Percentiles rank a stretch among this genome's conserved stretches.
Conservation (phyloP, 2,329 filamentous ascomycete genomes). For the Colletotrichum sp. region DNA sequence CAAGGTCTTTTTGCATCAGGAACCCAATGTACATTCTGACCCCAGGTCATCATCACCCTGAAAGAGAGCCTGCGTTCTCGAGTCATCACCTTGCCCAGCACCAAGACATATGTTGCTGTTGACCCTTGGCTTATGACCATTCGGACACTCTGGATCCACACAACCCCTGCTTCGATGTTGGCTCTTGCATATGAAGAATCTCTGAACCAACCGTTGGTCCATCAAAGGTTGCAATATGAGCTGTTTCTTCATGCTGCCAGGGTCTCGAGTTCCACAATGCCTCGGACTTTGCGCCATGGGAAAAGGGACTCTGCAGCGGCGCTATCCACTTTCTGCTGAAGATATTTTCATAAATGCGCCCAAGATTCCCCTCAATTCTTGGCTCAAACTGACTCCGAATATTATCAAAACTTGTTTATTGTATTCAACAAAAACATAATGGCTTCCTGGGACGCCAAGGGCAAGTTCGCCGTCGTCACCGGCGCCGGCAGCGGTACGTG, state of each 20-base stretch:
- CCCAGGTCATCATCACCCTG: neutral
- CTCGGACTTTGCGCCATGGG: neutral
- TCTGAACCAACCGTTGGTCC: neutral
- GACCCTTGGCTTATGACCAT: neutral
- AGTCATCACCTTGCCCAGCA: neutral
- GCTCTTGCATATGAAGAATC: neutral
- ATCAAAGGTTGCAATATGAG: neutral
- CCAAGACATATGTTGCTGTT: neutral
- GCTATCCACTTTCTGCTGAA: neutral
- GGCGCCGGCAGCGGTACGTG: neutral
- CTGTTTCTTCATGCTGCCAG: neutral
- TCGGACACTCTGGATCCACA: neutral
- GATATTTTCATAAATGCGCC: neutral
- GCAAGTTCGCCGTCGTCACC: neutral
- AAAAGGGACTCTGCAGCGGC: neutral
- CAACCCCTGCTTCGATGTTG: neutral
- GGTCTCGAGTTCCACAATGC: neutral
- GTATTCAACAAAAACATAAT: neutral
- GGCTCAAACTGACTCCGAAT: neutral
- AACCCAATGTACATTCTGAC: neutral
- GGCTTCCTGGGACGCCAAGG: neutral
- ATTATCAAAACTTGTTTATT: neutral
- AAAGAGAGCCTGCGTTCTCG: neutral
- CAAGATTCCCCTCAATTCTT: neutral
- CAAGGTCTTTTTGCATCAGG: neutral